Base-by-base conservation (phyloP, 2,329 filamentous ascomycete species). In the Trichophyton schoenleinii region DNA sequence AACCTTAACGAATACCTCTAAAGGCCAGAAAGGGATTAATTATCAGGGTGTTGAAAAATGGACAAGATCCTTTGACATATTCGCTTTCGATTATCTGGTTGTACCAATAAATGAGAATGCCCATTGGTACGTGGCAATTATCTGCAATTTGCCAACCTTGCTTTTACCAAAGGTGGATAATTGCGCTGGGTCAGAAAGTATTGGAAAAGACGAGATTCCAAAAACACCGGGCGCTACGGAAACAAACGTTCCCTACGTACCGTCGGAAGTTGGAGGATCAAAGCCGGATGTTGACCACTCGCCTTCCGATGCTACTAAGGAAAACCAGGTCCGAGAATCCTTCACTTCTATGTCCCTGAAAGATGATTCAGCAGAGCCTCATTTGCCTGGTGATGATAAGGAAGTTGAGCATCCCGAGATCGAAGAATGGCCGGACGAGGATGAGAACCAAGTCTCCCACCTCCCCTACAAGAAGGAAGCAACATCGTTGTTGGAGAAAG, bases 101-200 rank as follows among this genome's bases (percentile, higher is more conserved):
- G 87, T 99, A 5, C 94, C 94, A 0, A 89, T 99, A 71, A 95
- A 96, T 68, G 88, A 96, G 70, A 79, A 84, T 66, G 76, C 79
- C 1, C 94, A 99, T 73, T 99, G 95, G 94, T 97, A 94, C 73
- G 78, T 97, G 66, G 91, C 90, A 13, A 92, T 99, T 61, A 92
- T 99, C 59, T 96, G 90, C 80, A 96, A 99, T 68, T 81, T 92
- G 1, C 82, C 84, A 2, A 85, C 81, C 59, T 42, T 66, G 41
- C 57, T 63, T 55, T 44, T 44, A 11, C 5, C 7, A 28, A 18
- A 46, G 36, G 20, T 31, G 20, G 36, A 61, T 11, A 41, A 46
- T 44, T 28, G 34, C 1, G 20, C 20, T 36, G 15, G 15, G 9
- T 28, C 49, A 20, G 49, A 55, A 18, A 18, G 8, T n/a, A 13